phyloP scores from a whole-genome alignment of 331 rosid species.

The Quercus lobata region DNA sequence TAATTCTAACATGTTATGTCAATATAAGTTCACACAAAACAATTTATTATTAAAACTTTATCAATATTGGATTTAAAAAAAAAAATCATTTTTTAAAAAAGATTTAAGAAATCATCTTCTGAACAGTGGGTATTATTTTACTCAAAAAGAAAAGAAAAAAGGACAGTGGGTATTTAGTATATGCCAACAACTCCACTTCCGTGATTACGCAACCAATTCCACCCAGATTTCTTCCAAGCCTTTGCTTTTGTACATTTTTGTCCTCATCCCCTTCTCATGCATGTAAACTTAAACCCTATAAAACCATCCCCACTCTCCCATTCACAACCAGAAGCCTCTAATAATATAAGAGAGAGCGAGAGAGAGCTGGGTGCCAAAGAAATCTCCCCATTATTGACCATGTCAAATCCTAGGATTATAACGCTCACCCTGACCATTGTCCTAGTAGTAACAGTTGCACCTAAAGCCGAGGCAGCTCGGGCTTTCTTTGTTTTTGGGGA shows the following conservation, averaged over 20 bases:
- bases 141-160: too few relatives aligned
- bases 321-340: not conserved
- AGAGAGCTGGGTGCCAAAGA: too few relatives aligned
- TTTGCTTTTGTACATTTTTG: not conserved
- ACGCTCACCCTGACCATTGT: not conserved
- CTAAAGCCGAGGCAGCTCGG: slow-evolving; percentile 25
- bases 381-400: not conserved
- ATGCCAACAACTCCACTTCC: not conserved
- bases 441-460: not conserved
- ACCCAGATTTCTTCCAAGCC: not conserved
- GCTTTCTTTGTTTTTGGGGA: slow-evolving; percentile 53
- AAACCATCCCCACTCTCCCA: not conserved
- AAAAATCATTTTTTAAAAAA: too few relatives aligned
- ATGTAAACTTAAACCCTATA: not conserved
- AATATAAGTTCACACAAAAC: too few relatives aligned
- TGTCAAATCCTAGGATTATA: not conserved
- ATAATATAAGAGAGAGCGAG: not conserved
- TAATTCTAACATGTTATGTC: too few relatives aligned
- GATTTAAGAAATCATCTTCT: too few relatives aligned
- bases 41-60: too few relatives aligned
- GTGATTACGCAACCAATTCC: not conserved
- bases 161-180: not conserved
- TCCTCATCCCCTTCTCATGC: not conserved
- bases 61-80: too few relatives aligned
- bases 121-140: too few relatives aligned